Base-by-base conservation (phyloP, 306 rosid genomes). In the Casuarina cunninghamiana region DNA sequence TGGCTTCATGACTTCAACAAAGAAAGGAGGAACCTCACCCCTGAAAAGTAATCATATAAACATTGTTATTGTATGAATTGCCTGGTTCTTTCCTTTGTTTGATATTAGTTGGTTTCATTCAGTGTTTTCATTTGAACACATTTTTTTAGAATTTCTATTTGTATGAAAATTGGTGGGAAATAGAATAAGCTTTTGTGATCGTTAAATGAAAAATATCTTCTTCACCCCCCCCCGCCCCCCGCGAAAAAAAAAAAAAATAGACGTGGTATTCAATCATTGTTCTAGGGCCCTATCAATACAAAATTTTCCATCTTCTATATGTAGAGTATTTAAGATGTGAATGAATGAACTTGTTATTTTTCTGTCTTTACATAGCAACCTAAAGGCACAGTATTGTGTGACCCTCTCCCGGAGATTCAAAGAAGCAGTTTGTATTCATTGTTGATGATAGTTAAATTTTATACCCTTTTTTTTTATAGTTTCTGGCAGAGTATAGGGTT, bases 1-100 rank as follows among this genome's bases (percentile, higher is more conserved):
- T 94, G 98, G 97, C 94, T 94, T 77, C 80, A 71, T 4, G 96
- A 91, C 69, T 84, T 87, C 81, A 90, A 90, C 74, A 65, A 77
- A 44, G 98, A 94, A 71, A 88, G 78, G 82, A 89, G 80, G 58
- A 84, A 82, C 71, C 92, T 94, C 75, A 26, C 91, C 3, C 83
- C 90, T 55, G 98, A 94, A 61, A 84, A 82, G 98, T 88, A 88
- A 86, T 67, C 50, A 16, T 9, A 41, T 26, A 66, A 67, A 43
- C 50, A 9, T 67, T n/a, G 10, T 62, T 10, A 15, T 17, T 61
- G 43, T 41, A 67, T 67, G 12, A 42, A 5, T 42, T 67, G 15
- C 37, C 32, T 44, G n/a, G 41, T 69, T 69, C 73, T 69, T 3
- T 69, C 16, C 17, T 44, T 43, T 15, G 11, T 69, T 69, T 19